phyloP scores from a whole-genome alignment of 148 eudicot genomes.

The Vaccinium myrtillus region DNA sequence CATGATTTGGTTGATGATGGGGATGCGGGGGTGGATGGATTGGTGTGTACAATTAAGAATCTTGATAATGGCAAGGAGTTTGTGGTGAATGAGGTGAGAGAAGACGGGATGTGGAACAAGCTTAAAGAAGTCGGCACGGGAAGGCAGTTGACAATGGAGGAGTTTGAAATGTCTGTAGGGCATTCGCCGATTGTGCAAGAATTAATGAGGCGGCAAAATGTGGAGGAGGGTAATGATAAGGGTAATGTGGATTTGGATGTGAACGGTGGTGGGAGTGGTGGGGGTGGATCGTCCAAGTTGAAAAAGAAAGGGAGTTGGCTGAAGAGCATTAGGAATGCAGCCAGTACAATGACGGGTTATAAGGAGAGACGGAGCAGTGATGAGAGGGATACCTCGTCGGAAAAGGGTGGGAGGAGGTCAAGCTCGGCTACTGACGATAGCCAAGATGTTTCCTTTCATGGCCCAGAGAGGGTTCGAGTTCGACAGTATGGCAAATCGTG shows the following conservation, averaged over 20 bases:
- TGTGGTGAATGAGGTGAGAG: slow-evolving; percentile 88
- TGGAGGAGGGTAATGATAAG: slow-evolving; percentile 49
- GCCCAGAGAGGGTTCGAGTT: slow-evolving; percentile 84
- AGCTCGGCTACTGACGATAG: slow-evolving; percentile 98
- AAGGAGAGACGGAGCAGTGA: slow-evolving; percentile 80
- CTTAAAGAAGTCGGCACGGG: slow-evolving; percentile 89
- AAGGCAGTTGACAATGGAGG: slow-evolving; percentile 90
- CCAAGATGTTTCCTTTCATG: slow-evolving; percentile 77
- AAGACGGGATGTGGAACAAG: slow-evolving; percentile 82
- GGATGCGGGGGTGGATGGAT: slow-evolving; percentile 23
- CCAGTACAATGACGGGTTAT: slow-evolving; percentile 59
- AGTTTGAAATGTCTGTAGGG: slow-evolving; percentile 83
- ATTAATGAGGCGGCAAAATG: slow-evolving; percentile 89
- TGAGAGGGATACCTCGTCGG: slow-evolving; percentile 85
- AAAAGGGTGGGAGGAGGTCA: slow-evolving; percentile 79
- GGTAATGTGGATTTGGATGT: slow-evolving; percentile 38
- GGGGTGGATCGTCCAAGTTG: slow-evolving; percentile 46
- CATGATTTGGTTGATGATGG: slow-evolving; percentile 28
- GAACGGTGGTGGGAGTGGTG: slow-evolving; percentile 35
- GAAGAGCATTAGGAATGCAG: slow-evolving; percentile 75
- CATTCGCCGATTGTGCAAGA: slow-evolving; percentile 96
- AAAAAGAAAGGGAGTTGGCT: slow-evolving; percentile 89
- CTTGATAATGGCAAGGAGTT: slow-evolving; percentile 90
- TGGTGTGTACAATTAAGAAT: slow-evolving; percentile 74
- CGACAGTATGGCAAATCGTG: slow-evolving; percentile 80